Conservation (phyloP, 495 filamentous ascomycete species). For the Aspergillus campestris region DNA sequence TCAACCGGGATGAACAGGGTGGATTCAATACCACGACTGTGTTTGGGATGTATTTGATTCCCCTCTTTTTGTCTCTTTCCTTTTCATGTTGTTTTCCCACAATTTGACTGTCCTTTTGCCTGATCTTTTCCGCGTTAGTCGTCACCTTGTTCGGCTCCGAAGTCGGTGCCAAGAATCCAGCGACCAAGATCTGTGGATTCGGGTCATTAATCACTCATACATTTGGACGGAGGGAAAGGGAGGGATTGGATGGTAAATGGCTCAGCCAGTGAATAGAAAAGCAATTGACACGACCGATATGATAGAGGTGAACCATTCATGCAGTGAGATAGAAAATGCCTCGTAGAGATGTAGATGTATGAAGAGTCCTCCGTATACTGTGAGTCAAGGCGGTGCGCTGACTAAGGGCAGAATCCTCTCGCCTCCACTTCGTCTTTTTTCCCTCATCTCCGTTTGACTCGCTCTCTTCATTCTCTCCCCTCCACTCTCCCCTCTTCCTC, state of each 20-base stretch:
- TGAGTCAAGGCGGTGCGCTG: background rate
- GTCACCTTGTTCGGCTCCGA: slow-evolving; percentile 13
- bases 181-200: background rate
- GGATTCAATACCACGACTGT: background rate
- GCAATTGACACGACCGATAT: background rate
- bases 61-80: background rate
- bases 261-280: background rate
- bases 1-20: background rate
- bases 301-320: too few species aligned
- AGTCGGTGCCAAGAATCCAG: slow-evolving; percentile 13
- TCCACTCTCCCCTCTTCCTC: background rate
- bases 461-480: background rate
- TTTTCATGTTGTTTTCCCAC: too few species aligned
- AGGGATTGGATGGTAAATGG: background rate
- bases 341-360: background rate
- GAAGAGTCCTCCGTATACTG: too few species aligned
- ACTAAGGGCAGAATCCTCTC: background rate
- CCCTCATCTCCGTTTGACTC: background rate
- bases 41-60: background rate
- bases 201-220: too few species aligned
- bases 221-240: too few species aligned
- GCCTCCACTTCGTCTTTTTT: background rate
- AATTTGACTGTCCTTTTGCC: too few species aligned
- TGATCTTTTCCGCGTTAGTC: background rate
- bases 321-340: too few species aligned